Base-by-base conservation (phyloP, 495 filamentous ascomycete species). In the Tuber melanosporum region DNA sequence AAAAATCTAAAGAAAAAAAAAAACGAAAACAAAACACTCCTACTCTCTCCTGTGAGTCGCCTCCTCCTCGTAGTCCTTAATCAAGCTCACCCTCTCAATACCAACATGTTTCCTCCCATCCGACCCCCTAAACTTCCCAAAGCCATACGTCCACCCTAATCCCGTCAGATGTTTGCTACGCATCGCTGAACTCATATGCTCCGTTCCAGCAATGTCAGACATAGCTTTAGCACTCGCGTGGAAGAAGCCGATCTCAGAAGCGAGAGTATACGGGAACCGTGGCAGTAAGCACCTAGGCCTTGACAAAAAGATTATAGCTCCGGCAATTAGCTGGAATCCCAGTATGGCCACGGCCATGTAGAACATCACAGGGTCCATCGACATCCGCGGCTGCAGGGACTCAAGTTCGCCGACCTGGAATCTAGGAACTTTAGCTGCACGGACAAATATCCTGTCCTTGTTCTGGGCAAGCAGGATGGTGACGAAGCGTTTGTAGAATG, bases 21-120 rank as follows among this genome's bases (percentile, higher is more conserved):
- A 22, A 49, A 22, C 3, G 7, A 7, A 49, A 49, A 22, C 6
- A 52, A 52, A 52, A 52, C 6, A 8, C 19, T 0, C 0, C 47
- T 52, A 52, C 47, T 52, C 47, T 20, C 47, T 22, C 20, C 47
- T 6, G 1, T 8, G 6, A 1, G 9, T 52, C 7, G 47, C 19
- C 19, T 52, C 47, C 47, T 32, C 32, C 32, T 52, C 22, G 20
- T 49, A 47, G 19, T 47, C 46, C 46, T 19, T 47, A 47, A 47
- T 47, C 14, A 47, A 19, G 46, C 15, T 20, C 47, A 49, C 22
- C 46, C 75, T 73, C 42, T 80, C 76, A 12, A 80, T 70, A 26
- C 78, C 78, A 71, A 73, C 72, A 75, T 80, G 78, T 36, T 75
- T 70, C 39, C 74, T 79, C 52, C 71, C 44, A 47, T 74, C 77